Evolutionary conservation across 495 filamentous ascomycete species (phyloP).

Genomic region (Ramalina intermedia): DNA sequence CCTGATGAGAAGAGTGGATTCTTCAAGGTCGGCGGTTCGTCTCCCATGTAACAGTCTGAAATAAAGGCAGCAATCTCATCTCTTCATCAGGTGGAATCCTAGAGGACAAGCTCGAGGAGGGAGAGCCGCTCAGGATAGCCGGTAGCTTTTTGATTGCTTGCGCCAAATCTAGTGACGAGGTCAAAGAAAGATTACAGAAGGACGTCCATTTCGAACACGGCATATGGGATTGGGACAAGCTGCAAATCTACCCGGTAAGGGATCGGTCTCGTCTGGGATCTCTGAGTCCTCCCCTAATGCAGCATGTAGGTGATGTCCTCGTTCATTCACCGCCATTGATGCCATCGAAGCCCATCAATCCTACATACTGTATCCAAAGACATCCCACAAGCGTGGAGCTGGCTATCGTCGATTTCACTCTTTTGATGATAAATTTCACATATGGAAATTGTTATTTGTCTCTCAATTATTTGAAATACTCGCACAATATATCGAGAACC

Average conservation of each 20-base stretch:
- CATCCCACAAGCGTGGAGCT: too few relatives aligned
- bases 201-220: conserved; percentile 57
- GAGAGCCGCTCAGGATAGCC: conserved; percentile 48
- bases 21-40: conserved; percentile 42
- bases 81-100: conserved; percentile 47
- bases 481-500: too few relatives aligned
- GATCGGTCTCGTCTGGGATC: too few relatives aligned
- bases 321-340: too few relatives aligned
- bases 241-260: conserved; percentile 36
- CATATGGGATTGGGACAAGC: conserved; percentile 77
- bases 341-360: too few relatives aligned
- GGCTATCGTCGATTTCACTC: too few relatives aligned
- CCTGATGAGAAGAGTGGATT: conserved; percentile 29
- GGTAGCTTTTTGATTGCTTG: conserved; percentile 66
- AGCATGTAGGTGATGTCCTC: too few relatives aligned
- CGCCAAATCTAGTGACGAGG: conserved; percentile 54
- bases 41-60: neutral
- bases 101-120: conserved; percentile 27
- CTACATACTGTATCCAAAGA: too few relatives aligned
- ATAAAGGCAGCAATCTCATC: neutral
- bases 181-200: conserved; percentile 46
- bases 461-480: too few relatives aligned
- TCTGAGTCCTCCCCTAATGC: too few relatives aligned
- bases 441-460: too few relatives aligned
- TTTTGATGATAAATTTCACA: too few relatives aligned